Conservation (phyloP, 345 rosid species). For the Anacardium occidentale region DNA sequence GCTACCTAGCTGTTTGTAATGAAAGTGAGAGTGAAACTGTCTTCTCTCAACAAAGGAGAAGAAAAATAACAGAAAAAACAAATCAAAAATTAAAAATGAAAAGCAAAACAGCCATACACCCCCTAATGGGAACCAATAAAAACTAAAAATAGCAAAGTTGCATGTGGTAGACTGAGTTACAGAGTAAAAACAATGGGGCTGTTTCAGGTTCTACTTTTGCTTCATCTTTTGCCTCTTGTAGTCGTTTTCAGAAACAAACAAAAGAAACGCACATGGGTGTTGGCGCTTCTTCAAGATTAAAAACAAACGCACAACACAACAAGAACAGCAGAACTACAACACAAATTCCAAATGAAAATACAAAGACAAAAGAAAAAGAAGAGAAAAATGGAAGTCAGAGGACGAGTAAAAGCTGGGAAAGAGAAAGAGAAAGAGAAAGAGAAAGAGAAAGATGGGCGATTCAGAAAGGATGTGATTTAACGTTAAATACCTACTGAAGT, state of each 20-base stretch:
- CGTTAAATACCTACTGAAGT: constrained; percentile 41
- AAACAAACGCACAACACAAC: not conserved
- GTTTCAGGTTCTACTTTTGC: constrained; percentile 4
- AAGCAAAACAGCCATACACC: not conserved
- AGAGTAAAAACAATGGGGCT: not conserved
- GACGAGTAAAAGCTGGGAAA: not conserved
- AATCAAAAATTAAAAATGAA: not conserved
- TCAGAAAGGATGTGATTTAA: constrained; percentile 58
- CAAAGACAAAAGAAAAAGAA: constrained; percentile 1
- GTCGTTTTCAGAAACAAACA: constrained; percentile 24
- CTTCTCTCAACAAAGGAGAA: constrained; percentile 19
- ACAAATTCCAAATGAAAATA: not conserved
- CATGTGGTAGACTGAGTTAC: constrained; percentile 6
- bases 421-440: not conserved
- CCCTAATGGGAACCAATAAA: not conserved
- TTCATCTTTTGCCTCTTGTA: not conserved
- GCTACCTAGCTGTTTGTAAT: constrained; percentile 12
- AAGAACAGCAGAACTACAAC: too few relatives aligned
- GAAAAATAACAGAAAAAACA: not conserved
- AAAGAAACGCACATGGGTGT: constrained; percentile 36
- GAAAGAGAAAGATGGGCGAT: not conserved
- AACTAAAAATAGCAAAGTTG: not conserved
- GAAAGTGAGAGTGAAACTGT: constrained; percentile 15
- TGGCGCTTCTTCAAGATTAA: constrained; percentile 23
- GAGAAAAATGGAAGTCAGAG: not conserved